These are phyloP conservation scores for Sugiyamaella neomexicana DNA, from an alignment of 1,139 yeast species.

Conservation along the genomic window DNA sequence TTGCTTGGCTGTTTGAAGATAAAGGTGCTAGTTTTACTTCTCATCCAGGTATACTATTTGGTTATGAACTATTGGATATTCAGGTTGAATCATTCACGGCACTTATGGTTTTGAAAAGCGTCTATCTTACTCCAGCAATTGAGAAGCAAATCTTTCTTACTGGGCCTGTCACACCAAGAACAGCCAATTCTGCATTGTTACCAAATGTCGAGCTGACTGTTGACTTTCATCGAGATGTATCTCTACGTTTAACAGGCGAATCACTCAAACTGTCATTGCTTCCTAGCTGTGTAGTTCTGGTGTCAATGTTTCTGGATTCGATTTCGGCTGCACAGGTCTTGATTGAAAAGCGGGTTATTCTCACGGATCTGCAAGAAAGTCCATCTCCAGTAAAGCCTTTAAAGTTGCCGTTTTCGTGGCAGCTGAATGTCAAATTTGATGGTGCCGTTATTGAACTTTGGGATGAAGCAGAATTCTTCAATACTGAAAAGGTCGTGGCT, in stretches of 20 bases:
- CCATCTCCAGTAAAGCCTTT: conserved; percentile 20
- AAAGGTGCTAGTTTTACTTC: conserved; percentile 29
- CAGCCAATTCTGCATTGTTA: conserved; percentile 37
- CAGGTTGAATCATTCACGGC: conserved; percentile 28
- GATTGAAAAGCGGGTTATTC: conserved; percentile 13
- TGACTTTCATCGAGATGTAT: conserved; percentile 19
- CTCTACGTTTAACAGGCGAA: conserved; percentile 35
- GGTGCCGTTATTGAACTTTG: conserved; percentile 35
- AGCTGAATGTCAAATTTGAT: conserved; percentile 30
- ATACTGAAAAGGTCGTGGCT: conserved; percentile 5
- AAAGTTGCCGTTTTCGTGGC: conserved; percentile 32
- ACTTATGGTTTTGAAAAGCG: conserved; percentile 43
- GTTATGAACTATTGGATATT: conserved; percentile 53
- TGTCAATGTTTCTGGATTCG: conserved; percentile 26
- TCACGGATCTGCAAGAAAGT: conserved; percentile 13
- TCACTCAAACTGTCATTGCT: conserved; percentile 36
- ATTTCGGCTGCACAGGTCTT: conserved; percentile 17
- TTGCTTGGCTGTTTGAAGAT: conserved; percentile 72
- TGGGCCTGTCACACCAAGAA: conserved; percentile 21
- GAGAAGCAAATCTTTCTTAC: conserved; percentile 25
- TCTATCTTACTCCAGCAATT: conserved; percentile 36
- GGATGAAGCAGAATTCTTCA: conserved; percentile 30
- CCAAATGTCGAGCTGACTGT: conserved; percentile 33
- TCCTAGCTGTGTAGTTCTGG: conserved; percentile 37
- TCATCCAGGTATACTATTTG: conserved; percentile 66